Evolutionary conservation across 768 basidiomycete genomes (phyloP).

Genomic region (Gyrodon lividus): DNA sequence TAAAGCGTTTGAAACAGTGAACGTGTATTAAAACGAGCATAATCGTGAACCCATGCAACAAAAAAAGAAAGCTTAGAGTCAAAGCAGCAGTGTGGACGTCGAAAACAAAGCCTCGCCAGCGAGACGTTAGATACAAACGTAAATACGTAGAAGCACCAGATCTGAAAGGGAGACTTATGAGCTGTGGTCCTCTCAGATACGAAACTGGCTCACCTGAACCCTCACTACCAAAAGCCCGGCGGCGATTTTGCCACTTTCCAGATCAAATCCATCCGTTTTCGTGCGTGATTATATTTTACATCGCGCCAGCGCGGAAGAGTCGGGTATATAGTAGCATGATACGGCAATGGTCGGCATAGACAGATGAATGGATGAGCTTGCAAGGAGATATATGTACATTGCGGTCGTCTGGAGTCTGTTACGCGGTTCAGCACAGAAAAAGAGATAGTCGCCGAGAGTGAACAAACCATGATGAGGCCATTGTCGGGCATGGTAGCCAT

Average conservation of each 20-base stretch:
- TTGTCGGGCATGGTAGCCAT: not conserved
- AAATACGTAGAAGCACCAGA: not conserved
- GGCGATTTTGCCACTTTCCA: not conserved
- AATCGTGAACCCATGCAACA: slow-evolving; percentile 5
- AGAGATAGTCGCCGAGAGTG: not conserved
- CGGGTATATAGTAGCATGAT: not conserved
- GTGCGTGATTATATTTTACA: slow-evolving; percentile 24
- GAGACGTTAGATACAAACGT: slow-evolving; percentile 3
- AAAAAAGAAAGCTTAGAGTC: not conserved
- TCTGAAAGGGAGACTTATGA: not conserved
- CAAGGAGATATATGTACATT: not conserved
- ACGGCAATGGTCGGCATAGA: slow-evolving; percentile 4
- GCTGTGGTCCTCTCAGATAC: not conserved
- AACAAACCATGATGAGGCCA: slow-evolving; percentile 6
- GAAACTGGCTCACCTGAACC: too few relatives aligned
- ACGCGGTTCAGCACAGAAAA: not conserved
- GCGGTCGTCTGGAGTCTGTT: slow-evolving; percentile 9
- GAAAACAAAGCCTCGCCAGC: slow-evolving; percentile 4
- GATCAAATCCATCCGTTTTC: not conserved
- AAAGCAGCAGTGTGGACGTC: not conserved
- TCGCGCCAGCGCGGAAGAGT: slow-evolving; percentile 13
- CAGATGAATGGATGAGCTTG: not conserved
- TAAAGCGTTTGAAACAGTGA: slow-evolving; percentile 15
- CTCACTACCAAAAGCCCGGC: not conserved
- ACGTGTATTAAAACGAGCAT: slow-evolving; percentile 24